Conservation (phyloP, 2,329 filamentous ascomycete genomes). For the Ophiostoma fasciatum region DNA sequence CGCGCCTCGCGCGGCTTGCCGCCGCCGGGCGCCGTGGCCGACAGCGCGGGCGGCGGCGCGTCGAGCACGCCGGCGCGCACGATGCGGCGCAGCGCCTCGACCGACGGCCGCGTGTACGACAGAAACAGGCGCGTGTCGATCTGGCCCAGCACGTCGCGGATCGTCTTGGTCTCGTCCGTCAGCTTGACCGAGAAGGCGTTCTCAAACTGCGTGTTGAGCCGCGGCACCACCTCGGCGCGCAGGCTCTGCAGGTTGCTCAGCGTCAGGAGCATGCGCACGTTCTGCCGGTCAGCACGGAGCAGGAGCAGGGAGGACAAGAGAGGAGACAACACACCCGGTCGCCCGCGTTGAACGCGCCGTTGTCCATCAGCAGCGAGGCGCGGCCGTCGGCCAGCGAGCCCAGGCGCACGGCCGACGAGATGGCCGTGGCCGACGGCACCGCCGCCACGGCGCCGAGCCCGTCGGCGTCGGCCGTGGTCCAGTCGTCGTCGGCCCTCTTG, state of each 20-base stretch:
- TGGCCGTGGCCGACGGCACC: constrained; percentile 1
- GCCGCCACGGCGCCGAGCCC: constrained; percentile 22
- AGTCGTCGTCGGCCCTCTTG: constrained; percentile 48
- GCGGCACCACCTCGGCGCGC: constrained; percentile 67
- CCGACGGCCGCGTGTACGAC: constrained; percentile 71
- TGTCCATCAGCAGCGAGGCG: constrained; percentile 22
- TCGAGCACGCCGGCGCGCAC: constrained; percentile 60
- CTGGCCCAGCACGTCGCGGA: constrained; percentile 77
- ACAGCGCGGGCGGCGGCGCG: constrained; percentile 26
- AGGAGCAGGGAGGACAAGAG: not conserved
- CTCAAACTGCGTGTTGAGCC: constrained; percentile 85
- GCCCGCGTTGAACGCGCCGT: constrained; percentile 36
- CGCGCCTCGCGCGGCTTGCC: constrained; percentile 54
- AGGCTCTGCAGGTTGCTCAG: constrained; percentile 82
- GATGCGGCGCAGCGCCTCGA: constrained; percentile 50
- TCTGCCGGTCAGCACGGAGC: constrained; percentile 32
- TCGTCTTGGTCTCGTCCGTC: constrained; percentile 83
- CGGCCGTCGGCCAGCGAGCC: constrained; percentile 11
- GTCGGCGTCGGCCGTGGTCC: constrained; percentile 29
- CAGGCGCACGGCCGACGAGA: constrained; percentile 3
- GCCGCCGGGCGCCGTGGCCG: constrained; percentile 46
- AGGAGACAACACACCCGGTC: constrained; percentile 33
- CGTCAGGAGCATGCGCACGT: constrained; percentile 84
- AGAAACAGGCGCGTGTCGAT: constrained; percentile 87
- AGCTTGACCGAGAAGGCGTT: constrained; percentile 87